Percentiles rank a stretch among this genome's conserved stretches.
These are phyloP conservation scores for Scheffersomyces insectosa DNA, from an alignment of 1,139 yeast species.

Conservation along the genomic window DNA sequence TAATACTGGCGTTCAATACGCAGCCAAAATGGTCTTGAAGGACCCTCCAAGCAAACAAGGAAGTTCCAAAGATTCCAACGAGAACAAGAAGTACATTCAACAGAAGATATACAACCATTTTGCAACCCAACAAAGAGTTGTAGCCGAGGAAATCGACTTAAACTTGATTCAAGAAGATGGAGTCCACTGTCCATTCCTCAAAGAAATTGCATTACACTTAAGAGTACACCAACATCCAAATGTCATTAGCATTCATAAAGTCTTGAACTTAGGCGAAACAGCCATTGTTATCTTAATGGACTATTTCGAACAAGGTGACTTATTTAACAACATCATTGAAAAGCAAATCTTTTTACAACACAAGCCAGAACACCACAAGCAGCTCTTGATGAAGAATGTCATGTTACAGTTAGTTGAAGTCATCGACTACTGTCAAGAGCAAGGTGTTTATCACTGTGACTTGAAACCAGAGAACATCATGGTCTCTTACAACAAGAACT, in stretches of 20 bases:
- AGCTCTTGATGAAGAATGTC: constrained; percentile 60
- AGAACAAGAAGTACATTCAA: constrained; percentile 35
- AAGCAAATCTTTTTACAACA: constrained; percentile 47
- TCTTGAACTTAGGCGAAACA: constrained; percentile 56
- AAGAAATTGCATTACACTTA: constrained; percentile 73
- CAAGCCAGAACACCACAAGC: constrained; percentile 39
- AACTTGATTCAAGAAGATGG: constrained; percentile 46
- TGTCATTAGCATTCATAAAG: constrained; percentile 72
- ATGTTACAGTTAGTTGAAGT: constrained; percentile 78
- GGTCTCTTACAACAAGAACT: constrained; percentile 40
- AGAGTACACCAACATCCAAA: constrained; percentile 78
- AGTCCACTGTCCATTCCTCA: constrained; percentile 46
- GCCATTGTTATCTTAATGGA: constrained; percentile 78
- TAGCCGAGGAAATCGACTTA: constrained; percentile 37
- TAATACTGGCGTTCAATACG: constrained; percentile 51
- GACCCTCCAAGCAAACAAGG: constrained; percentile 24
- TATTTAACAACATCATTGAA: constrained; percentile 79
- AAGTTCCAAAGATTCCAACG: constrained; percentile 23
- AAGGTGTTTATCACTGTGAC: constrained; percentile 81
- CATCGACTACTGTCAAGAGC: constrained; percentile 64
- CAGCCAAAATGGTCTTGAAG: constrained; percentile 74
- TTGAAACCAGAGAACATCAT: constrained; percentile 88
- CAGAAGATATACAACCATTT: constrained; percentile 32
- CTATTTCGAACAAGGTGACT: constrained; percentile 78
- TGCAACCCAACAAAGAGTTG: constrained; percentile 15